These are phyloP conservation scores for Lunasporangiospora selenospora DNA, from an alignment of 192 early-diverging fungal species.

Conservation along the genomic window DNA sequence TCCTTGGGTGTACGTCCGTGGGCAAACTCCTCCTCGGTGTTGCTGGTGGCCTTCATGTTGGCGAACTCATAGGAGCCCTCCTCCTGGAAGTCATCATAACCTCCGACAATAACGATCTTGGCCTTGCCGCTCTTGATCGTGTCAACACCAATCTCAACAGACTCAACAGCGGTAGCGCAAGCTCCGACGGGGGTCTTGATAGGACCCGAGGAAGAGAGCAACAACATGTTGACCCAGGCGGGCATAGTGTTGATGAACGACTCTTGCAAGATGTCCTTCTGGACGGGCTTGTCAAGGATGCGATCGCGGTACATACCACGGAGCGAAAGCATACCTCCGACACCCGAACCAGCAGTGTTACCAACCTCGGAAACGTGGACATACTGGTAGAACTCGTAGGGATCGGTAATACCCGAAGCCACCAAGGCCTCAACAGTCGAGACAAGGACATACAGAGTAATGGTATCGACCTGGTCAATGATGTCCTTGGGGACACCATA, in stretches of 20 bases:
- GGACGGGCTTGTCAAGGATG: conserved; percentile 79
- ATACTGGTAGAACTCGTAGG: conserved; percentile 97
- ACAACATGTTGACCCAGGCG: conserved; percentile 97
- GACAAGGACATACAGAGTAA: conserved; percentile 89
- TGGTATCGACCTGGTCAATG: conserved; percentile 88
- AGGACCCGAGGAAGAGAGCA: conserved; percentile 91
- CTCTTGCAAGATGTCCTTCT: conserved; percentile 95
- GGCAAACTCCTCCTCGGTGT: conserved; percentile 82
- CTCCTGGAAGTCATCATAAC: conserved; percentile 92
- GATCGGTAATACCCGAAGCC: conserved; percentile 92
- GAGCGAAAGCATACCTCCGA: conserved; percentile 85
- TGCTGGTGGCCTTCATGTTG: conserved; percentile 95
- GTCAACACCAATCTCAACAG: conserved; percentile 91
- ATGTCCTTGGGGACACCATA: conserved; percentile 95
- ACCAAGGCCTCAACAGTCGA: conserved; percentile 93
- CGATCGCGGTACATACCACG: conserved; percentile 84
- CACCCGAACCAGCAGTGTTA: conserved; percentile 88
- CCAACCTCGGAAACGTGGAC: conserved; percentile 95
- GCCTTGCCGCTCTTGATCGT: conserved; percentile 91
- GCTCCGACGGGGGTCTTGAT: conserved; percentile 95
- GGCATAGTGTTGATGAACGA: conserved; percentile 95
- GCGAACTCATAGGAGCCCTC: conserved; percentile 95
- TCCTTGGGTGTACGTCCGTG: conserved; percentile 86
- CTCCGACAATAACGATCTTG: conserved; percentile 92
- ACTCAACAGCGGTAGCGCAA: conserved; percentile 91